Evolutionary conservation across 345 rosid species (phyloP), one percentile per base, ranked within the genome.

Genomic region (Trapa bicornis): DNA sequence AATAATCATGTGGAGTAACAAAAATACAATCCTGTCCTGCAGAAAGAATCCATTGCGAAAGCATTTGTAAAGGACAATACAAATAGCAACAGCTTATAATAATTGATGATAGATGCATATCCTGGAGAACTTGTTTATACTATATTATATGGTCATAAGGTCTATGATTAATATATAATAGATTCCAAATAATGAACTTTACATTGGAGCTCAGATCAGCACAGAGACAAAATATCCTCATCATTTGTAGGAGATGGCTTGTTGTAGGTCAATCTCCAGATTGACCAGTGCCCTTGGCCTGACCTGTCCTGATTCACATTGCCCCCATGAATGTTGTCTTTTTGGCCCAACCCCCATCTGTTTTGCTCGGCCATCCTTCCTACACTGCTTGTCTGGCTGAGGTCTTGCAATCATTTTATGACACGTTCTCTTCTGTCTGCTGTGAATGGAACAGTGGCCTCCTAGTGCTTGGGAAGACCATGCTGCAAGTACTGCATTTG

Each of bases 181-280:
- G 38, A 38, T 11, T 33, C 37, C 10, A 1, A 16, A 10, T 2
- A 6, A 2, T 5, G 47, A 8, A 12, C 37, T 58, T 29, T 5
- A 33, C 10, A 9, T 37, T 35, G 41, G 48, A 13, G 38, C n/a
- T 47, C 14, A 4, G 58, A 47, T 69, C 57, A 47, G 32, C 48
- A 47, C 39, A 45, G 58, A 62, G 45, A 47, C 47, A 29, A 56
- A 0, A 13, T 61, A 10, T 65, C 67, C 38, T 67, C 76, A 29
- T 76, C 68, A 8, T 76, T 73, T 68, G 11, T 45, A 45, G 70
- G 36, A 36, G 75, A 73, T 32, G 73, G 77, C 67, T 74, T 61
- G 37, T 80, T 80, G 6, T 22, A 80, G 79, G 75, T 77, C 80
- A 35, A 80, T 47, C 54, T 47, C 68, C 16, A 22, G 29, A 22